Conservation (phyloP, 768 basidiomycete genomes). For the Tylopilus cervinicoccineus region DNA sequence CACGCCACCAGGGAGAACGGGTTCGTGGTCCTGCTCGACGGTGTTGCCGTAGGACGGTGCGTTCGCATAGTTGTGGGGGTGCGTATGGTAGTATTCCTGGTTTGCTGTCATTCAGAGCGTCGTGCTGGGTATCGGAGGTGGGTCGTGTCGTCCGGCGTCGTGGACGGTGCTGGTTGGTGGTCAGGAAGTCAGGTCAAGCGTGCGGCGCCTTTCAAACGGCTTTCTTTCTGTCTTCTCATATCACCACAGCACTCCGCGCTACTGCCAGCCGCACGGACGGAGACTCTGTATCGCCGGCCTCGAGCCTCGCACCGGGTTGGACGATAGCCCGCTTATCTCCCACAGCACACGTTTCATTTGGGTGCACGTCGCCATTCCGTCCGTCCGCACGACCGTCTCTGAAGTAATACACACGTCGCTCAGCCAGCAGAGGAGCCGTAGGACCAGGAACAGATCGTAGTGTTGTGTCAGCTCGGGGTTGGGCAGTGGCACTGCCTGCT, state of each 20-base stretch:
- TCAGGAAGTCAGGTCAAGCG: neutral
- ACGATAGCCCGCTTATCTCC: neutral
- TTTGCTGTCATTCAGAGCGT: conserved; percentile 22
- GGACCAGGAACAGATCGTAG: too few species aligned
- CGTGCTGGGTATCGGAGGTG: conserved; percentile 14
- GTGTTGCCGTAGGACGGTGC: conserved; percentile 4
- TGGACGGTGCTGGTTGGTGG: conserved; percentile 4
- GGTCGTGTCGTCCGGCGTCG: neutral
- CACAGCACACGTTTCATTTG: neutral
- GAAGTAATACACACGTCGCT: too few species aligned
- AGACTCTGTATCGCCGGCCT: too few species aligned
- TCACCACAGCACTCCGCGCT: conserved; percentile 6
- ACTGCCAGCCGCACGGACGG: too few species aligned
- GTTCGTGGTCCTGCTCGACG: conserved; percentile 30
- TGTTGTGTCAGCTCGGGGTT: too few species aligned
- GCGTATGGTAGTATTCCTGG: conserved; percentile 22
- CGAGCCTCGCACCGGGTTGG: neutral
- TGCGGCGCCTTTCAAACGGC: neutral
- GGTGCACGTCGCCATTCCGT: conserved; percentile 9
- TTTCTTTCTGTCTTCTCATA: conserved; percentile 5
- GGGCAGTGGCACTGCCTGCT: neutral
- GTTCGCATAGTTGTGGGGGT: conserved; percentile 14
- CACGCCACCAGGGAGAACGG: conserved; percentile 23
- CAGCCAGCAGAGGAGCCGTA: too few species aligned
- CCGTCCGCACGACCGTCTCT: neutral